Evolutionary conservation across 306 rosid genomes (phyloP).

Genomic region (Cucurbita argyrosperma): DNA sequence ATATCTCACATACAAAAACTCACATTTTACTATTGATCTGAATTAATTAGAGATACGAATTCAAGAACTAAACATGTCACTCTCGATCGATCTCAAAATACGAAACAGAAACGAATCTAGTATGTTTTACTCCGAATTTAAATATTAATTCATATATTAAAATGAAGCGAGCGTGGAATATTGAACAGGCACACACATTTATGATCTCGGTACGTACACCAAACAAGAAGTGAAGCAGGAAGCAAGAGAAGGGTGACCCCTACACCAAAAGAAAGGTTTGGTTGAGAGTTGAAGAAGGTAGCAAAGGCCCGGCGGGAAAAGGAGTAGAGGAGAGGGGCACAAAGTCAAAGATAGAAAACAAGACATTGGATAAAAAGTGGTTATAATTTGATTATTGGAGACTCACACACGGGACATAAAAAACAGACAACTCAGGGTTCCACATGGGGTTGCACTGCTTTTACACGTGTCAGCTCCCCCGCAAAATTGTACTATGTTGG

Average conservation of each 20-base stretch:
- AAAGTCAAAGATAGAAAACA: not conserved
- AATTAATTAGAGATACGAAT: too few species aligned
- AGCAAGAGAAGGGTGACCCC: not conserved
- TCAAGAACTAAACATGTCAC: too few species aligned
- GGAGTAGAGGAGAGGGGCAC: not conserved
- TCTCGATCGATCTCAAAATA: too few species aligned
- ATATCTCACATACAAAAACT: too few species aligned
- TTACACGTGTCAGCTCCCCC: constrained; percentile 8
- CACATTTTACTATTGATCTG: too few species aligned
- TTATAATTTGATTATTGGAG: not conserved
- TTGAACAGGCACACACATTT: not conserved
- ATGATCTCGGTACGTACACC: not conserved
- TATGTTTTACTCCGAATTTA: too few species aligned
- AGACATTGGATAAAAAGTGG: not conserved
- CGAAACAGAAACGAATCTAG: fast-evolving
- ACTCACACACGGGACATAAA: not conserved
- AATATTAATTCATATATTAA: too few species aligned
- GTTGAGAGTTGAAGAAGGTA: not conserved
- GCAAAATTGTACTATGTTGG: not conserved
- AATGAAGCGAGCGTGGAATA: not conserved
- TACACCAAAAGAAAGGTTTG: not conserved
- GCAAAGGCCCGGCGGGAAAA: not conserved
- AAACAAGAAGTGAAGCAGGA: not conserved
- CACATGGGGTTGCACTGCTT: constrained; percentile 1
- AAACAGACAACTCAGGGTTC: not conserved